These are phyloP conservation scores for Magnusiomyces sp. DNA, from an alignment of 1,139 yeast genomes.

Conservation along the genomic window DNA sequence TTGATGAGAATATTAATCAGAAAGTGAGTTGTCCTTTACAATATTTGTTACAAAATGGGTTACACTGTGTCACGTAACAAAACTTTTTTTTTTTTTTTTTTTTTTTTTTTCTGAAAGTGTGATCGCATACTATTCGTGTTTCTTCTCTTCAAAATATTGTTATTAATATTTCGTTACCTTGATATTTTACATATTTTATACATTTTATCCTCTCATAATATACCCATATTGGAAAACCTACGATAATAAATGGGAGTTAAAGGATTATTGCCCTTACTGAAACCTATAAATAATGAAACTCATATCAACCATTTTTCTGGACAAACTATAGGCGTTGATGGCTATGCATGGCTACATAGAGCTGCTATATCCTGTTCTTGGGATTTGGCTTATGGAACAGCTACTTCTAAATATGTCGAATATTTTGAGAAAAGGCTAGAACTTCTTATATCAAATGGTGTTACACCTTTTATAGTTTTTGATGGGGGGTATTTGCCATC, in stretches of 20 bases:
- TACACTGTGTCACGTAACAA: not conserved
- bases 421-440: conserved; percentile 51
- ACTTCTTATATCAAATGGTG: conserved; percentile 57
- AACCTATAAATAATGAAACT: conserved; percentile 38
- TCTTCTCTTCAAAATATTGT: too few species aligned
- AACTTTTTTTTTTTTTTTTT: too few species aligned
- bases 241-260: conserved; percentile 56
- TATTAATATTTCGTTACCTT: not conserved
- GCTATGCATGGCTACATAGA: conserved; percentile 94
- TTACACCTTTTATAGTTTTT: conserved; percentile 81
- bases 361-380: conserved; percentile 77
- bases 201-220: not conserved
- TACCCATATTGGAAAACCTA: too few species aligned
- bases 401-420: conserved; percentile 49
- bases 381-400: conserved; percentile 64
- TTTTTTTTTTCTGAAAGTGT: too few species aligned
- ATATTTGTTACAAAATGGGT: not conserved
- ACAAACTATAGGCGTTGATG: conserved; percentile 79
- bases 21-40: too few species aligned
- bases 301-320: conserved; percentile 59
- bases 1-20: not conserved
- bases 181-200: not conserved
- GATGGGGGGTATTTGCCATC: conserved; percentile 87
- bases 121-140: too few species aligned
- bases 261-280: conserved; percentile 66